Conservation (phyloP, 1,139 yeast genomes). For the Meyerozyma guilliermondii region DNA sequence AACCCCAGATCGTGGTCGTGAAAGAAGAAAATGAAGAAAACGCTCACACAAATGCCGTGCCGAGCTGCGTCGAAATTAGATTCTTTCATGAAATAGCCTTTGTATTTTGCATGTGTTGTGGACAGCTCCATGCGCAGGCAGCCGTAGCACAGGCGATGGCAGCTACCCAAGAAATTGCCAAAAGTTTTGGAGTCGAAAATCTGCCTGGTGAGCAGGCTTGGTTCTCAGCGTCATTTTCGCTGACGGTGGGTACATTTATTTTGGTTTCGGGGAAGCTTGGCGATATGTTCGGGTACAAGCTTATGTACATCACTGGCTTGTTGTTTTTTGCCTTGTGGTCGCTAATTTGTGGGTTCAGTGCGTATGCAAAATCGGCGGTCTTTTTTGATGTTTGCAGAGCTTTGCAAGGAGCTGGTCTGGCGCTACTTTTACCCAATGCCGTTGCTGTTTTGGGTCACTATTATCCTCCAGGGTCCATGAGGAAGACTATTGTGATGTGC, state of each 20-base stretch:
- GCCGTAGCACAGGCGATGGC: constrained; percentile 43
- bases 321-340: constrained; percentile 46
- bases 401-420: constrained; percentile 58
- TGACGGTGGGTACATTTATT: constrained; percentile 63
- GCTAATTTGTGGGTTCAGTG: constrained; percentile 46
- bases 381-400: constrained; percentile 52
- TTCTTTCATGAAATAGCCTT: constrained; percentile 14
- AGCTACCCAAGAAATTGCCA: constrained; percentile 30
- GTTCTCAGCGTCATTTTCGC: constrained; percentile 55
- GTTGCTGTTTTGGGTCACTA: constrained; percentile 50
- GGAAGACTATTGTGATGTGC: constrained; percentile 39
- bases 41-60: neutral
- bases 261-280: constrained; percentile 59
- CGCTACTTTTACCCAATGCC: constrained; percentile 53
- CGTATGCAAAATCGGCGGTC: constrained; percentile 32
- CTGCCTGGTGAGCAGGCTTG: constrained; percentile 46
- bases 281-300: constrained; percentile 58
- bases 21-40: neutral
- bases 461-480: constrained; percentile 37
- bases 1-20: no score
- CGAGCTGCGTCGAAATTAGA: constrained; percentile 2
- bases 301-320: constrained; percentile 43
- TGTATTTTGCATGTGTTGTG: constrained; percentile 25
- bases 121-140: constrained; percentile 50
- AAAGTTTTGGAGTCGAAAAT: constrained; percentile 28